phyloP scores from a whole-genome alignment of 129 eudicot genomes.

The Flaveria linearis region DNA sequence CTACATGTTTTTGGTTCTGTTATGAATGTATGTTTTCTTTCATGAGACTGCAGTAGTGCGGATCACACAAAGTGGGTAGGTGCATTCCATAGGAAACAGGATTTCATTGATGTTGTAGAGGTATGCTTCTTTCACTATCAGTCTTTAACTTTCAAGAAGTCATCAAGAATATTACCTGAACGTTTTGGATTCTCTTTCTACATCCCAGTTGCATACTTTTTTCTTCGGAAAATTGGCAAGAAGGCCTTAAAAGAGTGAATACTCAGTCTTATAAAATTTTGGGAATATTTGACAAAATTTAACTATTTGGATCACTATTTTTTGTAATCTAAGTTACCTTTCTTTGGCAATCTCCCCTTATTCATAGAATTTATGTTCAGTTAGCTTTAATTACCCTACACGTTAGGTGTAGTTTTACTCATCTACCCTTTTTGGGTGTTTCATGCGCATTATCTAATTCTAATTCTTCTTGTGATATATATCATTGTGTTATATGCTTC shows the following conservation, averaged over 20 bases:
- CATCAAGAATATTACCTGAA: background rate
- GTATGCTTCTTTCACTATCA: constrained; percentile 36
- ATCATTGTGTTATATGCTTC: too few relatives aligned
- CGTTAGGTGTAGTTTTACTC: too few relatives aligned
- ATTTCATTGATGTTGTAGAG: constrained; percentile 96
- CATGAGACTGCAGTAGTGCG: constrained; percentile 64
- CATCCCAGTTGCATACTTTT: constrained; percentile 5
- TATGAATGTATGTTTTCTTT: constrained; percentile 9
- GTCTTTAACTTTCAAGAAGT: background rate
- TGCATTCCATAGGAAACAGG: constrained; percentile 79
- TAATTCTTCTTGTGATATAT: too few relatives aligned
- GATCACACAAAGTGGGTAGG: constrained; percentile 98
- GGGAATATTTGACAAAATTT: background rate
- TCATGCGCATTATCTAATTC: too few relatives aligned
- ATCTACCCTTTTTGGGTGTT: too few relatives aligned
- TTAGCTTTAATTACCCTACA: too few relatives aligned
- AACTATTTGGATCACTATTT: background rate
- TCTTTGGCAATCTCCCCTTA: too few relatives aligned
- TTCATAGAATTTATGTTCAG: too few relatives aligned
- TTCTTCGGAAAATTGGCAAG: background rate
- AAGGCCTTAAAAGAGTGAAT: background rate
- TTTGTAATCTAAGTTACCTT: too few relatives aligned
- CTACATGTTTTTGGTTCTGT: background rate
- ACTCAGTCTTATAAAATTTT: background rate
- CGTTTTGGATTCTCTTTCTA: background rate